These are phyloP conservation scores for Ailanthus altissimus DNA, from an alignment of 345 rosid species.

Conservation along the genomic window DNA sequence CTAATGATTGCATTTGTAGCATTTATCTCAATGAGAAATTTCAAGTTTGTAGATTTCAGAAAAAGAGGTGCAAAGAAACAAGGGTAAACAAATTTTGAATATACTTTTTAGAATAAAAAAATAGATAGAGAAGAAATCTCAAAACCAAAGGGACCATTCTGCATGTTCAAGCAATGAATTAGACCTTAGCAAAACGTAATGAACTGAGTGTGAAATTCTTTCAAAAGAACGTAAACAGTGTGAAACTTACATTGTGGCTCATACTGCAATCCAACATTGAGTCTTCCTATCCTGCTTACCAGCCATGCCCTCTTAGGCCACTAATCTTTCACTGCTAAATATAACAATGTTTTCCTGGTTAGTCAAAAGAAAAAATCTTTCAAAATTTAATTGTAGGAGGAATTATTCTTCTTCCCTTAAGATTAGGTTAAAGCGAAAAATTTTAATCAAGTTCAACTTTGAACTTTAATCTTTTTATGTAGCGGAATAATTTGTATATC, in stretches of 20 bases:
- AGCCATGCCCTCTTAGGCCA: slow-evolving; percentile 81
- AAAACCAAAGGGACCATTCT: not conserved
- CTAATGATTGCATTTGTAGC: not conserved
- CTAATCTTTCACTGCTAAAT: slow-evolving; percentile 49
- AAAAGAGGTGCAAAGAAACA: not conserved
- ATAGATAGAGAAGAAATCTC: not conserved
- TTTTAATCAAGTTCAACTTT: too few species aligned
- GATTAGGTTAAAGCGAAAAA: too few species aligned
- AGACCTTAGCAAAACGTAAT: not conserved
- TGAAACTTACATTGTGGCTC: slow-evolving; percentile 70
- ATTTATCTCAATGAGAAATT: not conserved
- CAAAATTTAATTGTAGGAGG: not conserved
- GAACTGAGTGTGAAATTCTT: not conserved
- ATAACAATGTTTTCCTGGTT: not conserved
- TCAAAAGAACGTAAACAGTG: slow-evolving; percentile 13
- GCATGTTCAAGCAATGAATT: not conserved
- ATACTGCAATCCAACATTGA: slow-evolving; percentile 79
- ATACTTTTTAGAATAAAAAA: not conserved
- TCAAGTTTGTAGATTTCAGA: not conserved
- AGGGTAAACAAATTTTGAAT: not conserved
- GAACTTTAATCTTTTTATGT: too few species aligned
- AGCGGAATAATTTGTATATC: too few species aligned
- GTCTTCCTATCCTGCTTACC: slow-evolving; percentile 82
- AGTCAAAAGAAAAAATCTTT: not conserved
- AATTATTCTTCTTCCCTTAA: too few species aligned